These are phyloP conservation scores for Rosellinia necatrix DNA, from an alignment of 2,329 filamentous ascomycete genomes.

Conservation along the genomic window DNA sequence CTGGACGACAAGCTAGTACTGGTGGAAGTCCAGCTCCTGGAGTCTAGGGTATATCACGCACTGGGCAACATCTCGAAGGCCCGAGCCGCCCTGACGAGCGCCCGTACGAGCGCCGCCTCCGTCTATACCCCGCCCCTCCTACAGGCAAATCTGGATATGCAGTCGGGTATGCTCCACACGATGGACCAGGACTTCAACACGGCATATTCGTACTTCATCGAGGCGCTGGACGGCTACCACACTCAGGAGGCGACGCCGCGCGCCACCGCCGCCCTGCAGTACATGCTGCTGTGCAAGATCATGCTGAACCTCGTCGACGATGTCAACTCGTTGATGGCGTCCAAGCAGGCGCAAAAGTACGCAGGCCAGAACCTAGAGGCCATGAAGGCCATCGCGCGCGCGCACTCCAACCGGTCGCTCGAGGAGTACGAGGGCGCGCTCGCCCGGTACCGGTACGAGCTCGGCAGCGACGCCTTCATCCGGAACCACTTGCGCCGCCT, in stretches of 20 bases:
- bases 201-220: conserved; percentile 98
- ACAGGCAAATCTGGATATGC: conserved; percentile 97
- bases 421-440: conserved; percentile 97
- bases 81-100: conserved; percentile 90
- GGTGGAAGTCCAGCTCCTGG: conserved; percentile 95
- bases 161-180: conserved; percentile 97
- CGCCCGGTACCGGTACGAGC: conserved; percentile 87
- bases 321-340: conserved; percentile 90
- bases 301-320: conserved; percentile 98
- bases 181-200: conserved; percentile 99
- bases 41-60: conserved; percentile 96
- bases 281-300: conserved; percentile 99
- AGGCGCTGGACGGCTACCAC: conserved; percentile 96
- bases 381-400: conserved; percentile 97
- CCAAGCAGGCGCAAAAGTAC: conserved; percentile 96
- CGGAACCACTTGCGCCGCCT: conserved; percentile 93
- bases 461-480: conserved; percentile 94
- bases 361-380: conserved; percentile 94
- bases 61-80: conserved; percentile 96
- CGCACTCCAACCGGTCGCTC: conserved; percentile 91
- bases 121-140: conserved; percentile 96
- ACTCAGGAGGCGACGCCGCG: conserved; percentile 84
- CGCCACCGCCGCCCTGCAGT: conserved; percentile 97
- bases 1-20: conserved; percentile 98
- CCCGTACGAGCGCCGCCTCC: conserved; percentile 91